Evolutionary conservation across 441 rosid species (phyloP), one percentile per base, ranked within the genome.

Genomic region (Arabidopsis lyrata): DNA sequence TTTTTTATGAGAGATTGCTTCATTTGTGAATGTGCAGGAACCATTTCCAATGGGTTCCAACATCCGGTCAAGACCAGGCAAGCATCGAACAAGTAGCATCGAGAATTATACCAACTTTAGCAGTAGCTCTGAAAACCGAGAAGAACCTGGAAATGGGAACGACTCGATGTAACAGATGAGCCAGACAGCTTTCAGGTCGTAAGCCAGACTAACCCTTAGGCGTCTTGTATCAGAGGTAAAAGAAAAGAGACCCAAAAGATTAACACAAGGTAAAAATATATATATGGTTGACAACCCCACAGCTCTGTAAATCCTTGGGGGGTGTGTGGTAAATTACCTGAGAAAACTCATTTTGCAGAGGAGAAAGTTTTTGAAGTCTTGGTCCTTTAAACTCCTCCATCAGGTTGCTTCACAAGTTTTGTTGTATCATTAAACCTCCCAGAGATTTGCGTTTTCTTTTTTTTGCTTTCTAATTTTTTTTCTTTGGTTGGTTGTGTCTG

Each of bases 21-120:
- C 10, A 44, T 68, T 44, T 57, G 15, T 47, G 7, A 22, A 20
- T 70, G 67, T 75, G 77, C 76, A 89, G 91, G 91, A 87, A 73
- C 94, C 94, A 9, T 89, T 89, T 70, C 94, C 94, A 15, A 80
- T 86, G 83, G 91, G 94, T 11, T 63, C 78, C 58, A 87, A 86
- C 80, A 78, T 86, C 41, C 77, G 91, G 56, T 72, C 91, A 74
- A 84, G 91, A 76, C 81, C 89, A 68, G 89, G 88, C 59, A 89
- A 82, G 81, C 74, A 82, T 75, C 87, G 91, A 79, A 81, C 76
- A 59, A 70, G 77, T 63, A 68, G 79, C 63, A 78, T 68, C 0
- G 90, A 84, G 70, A 85, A 85, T 75, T 77, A 70, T 62, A 80
- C 59, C 76, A 68, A 78, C 75, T 66, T 48, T 57, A 86, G 75